Percentiles rank a stretch among this genome's conserved stretches.
Evolutionary conservation across 345 rosid species (phyloP).

Genomic region (Lagerstroemia speciosa): DNA sequence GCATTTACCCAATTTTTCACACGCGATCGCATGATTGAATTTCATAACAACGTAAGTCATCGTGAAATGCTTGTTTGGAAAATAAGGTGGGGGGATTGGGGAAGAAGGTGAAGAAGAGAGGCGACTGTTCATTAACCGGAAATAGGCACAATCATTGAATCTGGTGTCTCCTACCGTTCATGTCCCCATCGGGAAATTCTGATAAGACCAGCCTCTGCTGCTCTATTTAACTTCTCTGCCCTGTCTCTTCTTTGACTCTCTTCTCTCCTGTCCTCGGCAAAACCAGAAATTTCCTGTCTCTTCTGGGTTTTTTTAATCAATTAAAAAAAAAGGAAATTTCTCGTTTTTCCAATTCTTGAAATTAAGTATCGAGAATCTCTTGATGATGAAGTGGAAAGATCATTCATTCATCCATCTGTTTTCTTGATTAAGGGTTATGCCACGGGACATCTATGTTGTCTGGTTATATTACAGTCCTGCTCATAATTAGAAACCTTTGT

Average conservation of each 20-base stretch:
- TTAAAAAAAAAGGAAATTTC: no score
- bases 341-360: no score
- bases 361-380: no score
- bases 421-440: background rate
- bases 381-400: no score
- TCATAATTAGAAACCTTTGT: no score
- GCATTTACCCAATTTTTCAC: no score
- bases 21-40: no score
- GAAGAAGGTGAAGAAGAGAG: conserved; percentile 11
- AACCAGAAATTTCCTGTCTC: background rate
- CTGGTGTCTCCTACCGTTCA: conserved; percentile 14
- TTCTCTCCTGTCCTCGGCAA: background rate
- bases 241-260: background rate
- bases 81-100: background rate
- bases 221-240: background rate
- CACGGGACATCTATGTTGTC: background rate
- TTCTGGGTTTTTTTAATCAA: no score
- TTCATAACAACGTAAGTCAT: no score
- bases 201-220: conserved; percentile 18
- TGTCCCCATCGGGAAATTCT: conserved; percentile 22
- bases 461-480: no score
- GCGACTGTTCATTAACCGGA: conserved; percentile 37
- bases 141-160: conserved; percentile 30
- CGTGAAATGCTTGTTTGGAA: no score
- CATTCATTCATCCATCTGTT: no score